Evolutionary conservation across 1,139 yeast species (phyloP), one percentile per base, ranked within the genome.

Genomic region (Geotrichum klebahnii): DNA sequence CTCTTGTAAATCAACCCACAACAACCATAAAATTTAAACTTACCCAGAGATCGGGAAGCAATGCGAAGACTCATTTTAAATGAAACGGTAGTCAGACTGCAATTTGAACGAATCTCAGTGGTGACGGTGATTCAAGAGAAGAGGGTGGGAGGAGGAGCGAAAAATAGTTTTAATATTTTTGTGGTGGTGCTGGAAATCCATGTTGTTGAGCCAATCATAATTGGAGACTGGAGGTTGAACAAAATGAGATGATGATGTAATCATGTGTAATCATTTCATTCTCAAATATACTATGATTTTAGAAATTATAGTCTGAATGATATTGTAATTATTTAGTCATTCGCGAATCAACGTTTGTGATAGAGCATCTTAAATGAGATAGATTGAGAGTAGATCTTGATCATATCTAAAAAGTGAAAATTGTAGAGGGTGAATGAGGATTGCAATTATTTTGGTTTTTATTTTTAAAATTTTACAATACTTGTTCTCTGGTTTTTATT

Each of bases 51-150:
- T 47, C 60, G 58, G 43, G 63, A 48, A 39, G 61, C 62, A 49
- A 59, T 54, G 48, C 64, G 62, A 51, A 60, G 62, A 57, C 63
- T 60, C 63, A 60, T 61, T 48, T 41, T 57, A 9, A 24, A 37
- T 22, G 22, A 9, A 9, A 22, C 2, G 22, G 22, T 20, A 10
- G 23, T 36, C 39, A 38, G 20, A 38, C 17, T 36, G 22, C 40
- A 36, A n/a, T 22, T 17, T 12, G 26, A 36, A 19, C n/a, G 22
- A 36, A 36, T 36, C 24, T 19, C 26, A 22, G 26, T 24, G 42
- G 42, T 26, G 32, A 23, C 16, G 14, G 32, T 43, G 38, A 34
- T 33, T 17, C 19, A 24, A n/a, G 10, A 26, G 10, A 37, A 20
- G 41, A 20, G 28, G 22, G 22, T 17, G 24, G 38, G 23, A 31